Percentiles rank a stretch among this genome's conserved stretches.
Conservation (phyloP, 2,329 filamentous ascomycete species). For the Salinomyces thailandicus region DNA sequence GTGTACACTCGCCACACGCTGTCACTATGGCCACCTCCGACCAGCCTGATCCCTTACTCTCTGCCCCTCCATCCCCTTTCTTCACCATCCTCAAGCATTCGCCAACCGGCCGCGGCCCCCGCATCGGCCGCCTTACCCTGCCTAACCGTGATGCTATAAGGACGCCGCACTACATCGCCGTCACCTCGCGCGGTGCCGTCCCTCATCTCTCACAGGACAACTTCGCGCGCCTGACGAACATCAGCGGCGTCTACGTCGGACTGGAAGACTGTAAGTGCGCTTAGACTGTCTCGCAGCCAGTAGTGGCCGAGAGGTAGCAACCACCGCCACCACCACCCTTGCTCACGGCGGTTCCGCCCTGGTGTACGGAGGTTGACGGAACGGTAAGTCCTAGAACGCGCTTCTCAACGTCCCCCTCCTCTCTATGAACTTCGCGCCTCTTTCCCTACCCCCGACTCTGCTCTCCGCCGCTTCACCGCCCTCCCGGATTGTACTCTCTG, state of each 20-base stretch:
- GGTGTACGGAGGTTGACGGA: slow-evolving; percentile 27
- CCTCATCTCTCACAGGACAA: slow-evolving; percentile 87
- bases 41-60: no score
- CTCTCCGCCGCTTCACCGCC: slow-evolving; percentile 67
- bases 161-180: slow-evolving; percentile 72
- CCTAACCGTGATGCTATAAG: slow-evolving; percentile 54
- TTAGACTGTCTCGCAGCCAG: no score
- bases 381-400: slow-evolving; percentile 53
- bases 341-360: slow-evolving; percentile 31
- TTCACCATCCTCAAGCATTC: slow-evolving; percentile 35
- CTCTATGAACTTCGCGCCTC: slow-evolving; percentile 40
- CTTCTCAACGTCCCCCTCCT: slow-evolving; percentile 37
- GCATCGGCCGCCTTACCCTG: slow-evolving; percentile 58
- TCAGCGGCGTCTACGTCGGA: slow-evolving; percentile 66
- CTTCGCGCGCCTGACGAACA: slow-evolving; percentile 51
- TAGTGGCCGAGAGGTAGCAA: no score
- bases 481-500: slow-evolving; percentile 56
- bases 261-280: slow-evolving; percentile 80
- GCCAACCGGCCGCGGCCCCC: slow-evolving; percentile 38
- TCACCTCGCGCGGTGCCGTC: slow-evolving; percentile 72
- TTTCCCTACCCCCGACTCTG: slow-evolving; percentile 33
- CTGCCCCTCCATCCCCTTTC: no score
- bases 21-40: no score
- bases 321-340: slow-evolving; percentile 5
- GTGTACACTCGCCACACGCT: no score